Conservation (phyloP, 1,284 basidiomycete genomes). For the Trametes sp. region DNA sequence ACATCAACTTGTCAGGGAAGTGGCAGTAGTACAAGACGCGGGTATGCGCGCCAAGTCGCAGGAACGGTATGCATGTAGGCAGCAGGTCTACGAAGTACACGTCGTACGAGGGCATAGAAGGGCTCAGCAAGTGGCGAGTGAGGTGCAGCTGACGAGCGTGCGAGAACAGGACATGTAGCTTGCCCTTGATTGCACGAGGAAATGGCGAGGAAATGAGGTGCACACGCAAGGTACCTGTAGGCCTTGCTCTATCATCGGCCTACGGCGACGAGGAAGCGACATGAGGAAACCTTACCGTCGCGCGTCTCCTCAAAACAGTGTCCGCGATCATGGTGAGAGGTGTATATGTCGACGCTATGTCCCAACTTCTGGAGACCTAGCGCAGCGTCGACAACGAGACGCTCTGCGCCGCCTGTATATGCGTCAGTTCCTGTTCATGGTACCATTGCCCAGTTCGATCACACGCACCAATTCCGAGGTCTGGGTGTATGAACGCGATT, state of each 20-base stretch:
- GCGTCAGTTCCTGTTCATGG: constrained; percentile 15
- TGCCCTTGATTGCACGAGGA: constrained; percentile 80
- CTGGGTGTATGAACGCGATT: constrained; percentile 93
- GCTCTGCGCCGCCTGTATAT: constrained; percentile 89
- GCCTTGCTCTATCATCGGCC: neutral
- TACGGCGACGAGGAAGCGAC: neutral
- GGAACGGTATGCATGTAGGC: constrained; percentile 87
- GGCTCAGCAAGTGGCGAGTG: constrained; percentile 63
- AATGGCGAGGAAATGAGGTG: constrained; percentile 79
- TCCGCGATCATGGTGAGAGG: constrained; percentile 87
- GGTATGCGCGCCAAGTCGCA: constrained; percentile 72
- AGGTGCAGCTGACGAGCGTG: constrained; percentile 91
- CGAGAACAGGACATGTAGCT: constrained; percentile 89
- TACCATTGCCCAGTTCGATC: neutral
- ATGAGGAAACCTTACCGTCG: constrained; percentile 62
- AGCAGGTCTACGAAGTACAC: constrained; percentile 96
- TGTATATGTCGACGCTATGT: constrained; percentile 92
- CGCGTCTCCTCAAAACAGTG: constrained; percentile 92
- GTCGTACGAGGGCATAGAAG: constrained; percentile 65
- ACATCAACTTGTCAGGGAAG: constrained; percentile 94
- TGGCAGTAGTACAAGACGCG: constrained; percentile 98
- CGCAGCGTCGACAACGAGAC: constrained; percentile 96
- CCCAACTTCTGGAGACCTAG: constrained; percentile 86
- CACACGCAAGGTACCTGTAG: constrained; percentile 83
- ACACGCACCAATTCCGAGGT: constrained; percentile 89